phyloP scores from a whole-genome alignment of 169 alveolate species.

The Theileria parva region DNA sequence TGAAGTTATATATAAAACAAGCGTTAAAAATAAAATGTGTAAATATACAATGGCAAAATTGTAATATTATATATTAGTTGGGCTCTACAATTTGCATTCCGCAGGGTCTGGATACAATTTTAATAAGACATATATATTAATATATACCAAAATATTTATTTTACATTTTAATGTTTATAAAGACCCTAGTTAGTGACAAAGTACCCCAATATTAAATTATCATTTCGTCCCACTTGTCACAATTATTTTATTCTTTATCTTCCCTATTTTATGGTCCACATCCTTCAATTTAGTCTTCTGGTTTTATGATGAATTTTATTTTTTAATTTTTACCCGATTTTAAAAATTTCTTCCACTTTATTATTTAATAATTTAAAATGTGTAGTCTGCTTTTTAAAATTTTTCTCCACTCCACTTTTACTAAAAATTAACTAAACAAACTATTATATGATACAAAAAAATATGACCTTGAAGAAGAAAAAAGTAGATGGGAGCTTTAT shows the following conservation, averaged over 20 bases:
- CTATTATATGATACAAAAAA: not conserved
- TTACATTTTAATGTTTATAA: not conserved
- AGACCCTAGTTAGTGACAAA: not conserved
- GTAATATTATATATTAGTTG: not conserved
- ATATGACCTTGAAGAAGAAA: slow-evolving; percentile 5
- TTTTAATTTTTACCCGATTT: slow-evolving; percentile 1
- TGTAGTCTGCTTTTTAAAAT: not conserved
- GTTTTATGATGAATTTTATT: not conserved
- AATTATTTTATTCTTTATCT: not conserved
- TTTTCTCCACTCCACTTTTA: not conserved
- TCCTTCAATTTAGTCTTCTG: not conserved
- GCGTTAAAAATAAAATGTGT: slow-evolving; percentile 9
- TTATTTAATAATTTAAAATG: slow-evolving; percentile 1
- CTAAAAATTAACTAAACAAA: not conserved
- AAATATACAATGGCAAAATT: not conserved
- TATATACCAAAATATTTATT: not conserved
- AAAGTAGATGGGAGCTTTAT: not conserved
- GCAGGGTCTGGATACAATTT: not conserved
- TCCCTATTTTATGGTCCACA: not conserved
- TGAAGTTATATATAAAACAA: not conserved
- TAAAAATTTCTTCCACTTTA: not conserved
- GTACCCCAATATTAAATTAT: slow-evolving; percentile 13
- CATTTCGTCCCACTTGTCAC: slow-evolving; percentile 3
- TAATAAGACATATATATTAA: slow-evolving; percentile 1
- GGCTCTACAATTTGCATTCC: not conserved